These are phyloP conservation scores for Chalciporus piperatoides DNA, from an alignment of 1,284 basidiomycete species.

Conservation along the genomic window DNA sequence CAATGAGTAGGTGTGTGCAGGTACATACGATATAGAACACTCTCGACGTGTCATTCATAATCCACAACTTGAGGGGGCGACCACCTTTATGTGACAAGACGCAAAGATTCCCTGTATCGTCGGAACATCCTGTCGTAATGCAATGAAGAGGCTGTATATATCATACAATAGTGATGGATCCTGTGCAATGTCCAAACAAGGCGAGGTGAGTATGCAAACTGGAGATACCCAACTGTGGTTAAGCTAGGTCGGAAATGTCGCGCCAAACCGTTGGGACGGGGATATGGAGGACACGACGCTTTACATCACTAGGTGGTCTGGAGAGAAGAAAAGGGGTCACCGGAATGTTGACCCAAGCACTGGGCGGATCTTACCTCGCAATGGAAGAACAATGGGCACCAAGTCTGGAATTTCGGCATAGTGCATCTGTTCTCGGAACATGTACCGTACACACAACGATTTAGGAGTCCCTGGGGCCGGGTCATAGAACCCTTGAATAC, in stretches of 20 bases:
- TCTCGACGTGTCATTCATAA: constrained; percentile 28
- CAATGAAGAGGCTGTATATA: constrained; percentile 28
- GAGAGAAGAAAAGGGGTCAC: constrained; percentile 12
- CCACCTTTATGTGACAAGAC: constrained; percentile 18
- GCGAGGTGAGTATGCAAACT: constrained; percentile 15
- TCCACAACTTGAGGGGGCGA: constrained; percentile 8
- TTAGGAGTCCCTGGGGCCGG: constrained; percentile 67
- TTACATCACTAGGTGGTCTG: constrained; percentile 32
- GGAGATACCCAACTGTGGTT: not conserved
- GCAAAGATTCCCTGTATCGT: constrained; percentile 14
- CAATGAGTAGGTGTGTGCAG: constrained; percentile 9
- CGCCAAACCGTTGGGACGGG: constrained; percentile 8
- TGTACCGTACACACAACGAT: constrained; percentile 68
- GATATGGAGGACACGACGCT: not conserved
- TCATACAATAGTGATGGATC: constrained; percentile 27
- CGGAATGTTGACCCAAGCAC: constrained; percentile 1
- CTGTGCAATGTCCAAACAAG: constrained; percentile 14
- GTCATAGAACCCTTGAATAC: constrained; percentile 74
- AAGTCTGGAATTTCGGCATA: constrained; percentile 74
- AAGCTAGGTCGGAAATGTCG: constrained; percentile 6
- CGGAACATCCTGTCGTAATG: constrained; percentile 18
- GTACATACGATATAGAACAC: constrained; percentile 10
- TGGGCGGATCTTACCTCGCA: constrained; percentile 55
- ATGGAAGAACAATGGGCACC: constrained; percentile 68
- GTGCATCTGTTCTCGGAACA: constrained; percentile 72